phyloP scores from a whole-genome alignment of 2,329 filamentous ascomycete species.

The Clonostachys solani region DNA sequence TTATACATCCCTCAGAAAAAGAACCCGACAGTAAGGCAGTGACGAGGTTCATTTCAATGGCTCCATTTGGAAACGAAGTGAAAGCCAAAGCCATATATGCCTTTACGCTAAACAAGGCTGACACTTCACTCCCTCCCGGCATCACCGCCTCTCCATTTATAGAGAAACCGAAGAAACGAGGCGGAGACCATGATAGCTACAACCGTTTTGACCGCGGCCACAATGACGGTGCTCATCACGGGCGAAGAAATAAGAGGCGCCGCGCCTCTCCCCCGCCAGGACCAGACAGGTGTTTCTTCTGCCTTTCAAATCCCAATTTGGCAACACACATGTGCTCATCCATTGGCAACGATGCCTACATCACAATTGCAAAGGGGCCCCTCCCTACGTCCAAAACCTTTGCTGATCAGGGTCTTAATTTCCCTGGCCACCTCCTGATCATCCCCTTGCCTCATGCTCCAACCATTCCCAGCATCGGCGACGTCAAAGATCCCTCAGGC shows the following conservation, averaged over 20 bases:
- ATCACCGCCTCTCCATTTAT: constrained; percentile 74
- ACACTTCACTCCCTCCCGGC: constrained; percentile 62
- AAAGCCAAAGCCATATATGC: constrained; percentile 83
- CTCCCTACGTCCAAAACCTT: constrained; percentile 71
- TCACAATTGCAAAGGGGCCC: constrained; percentile 90
- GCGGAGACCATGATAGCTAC: constrained; percentile 39
- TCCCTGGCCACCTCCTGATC: constrained; percentile 85
- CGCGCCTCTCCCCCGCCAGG: constrained; percentile 55
- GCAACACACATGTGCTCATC: constrained; percentile 86
- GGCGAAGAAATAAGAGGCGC: constrained; percentile 38
- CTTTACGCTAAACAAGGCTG: constrained; percentile 65
- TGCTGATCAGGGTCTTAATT: constrained; percentile 56
- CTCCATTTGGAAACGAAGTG: constrained; percentile 66
- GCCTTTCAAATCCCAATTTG: constrained; percentile 79
- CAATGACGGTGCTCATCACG: constrained; percentile 35
- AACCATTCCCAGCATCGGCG: constrained; percentile 64
- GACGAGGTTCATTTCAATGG: constrained; percentile 89
- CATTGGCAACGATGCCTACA: constrained; percentile 81
- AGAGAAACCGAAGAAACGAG: constrained; percentile 53
- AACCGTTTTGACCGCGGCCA: constrained; percentile 48
- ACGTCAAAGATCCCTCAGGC: constrained; percentile 42
- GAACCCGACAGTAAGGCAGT: constrained; percentile 50
- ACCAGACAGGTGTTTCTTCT: constrained; percentile 89
- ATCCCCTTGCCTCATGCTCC: constrained; percentile 82
- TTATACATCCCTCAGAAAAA: constrained; percentile 61